Evolutionary conservation across 2,329 filamentous ascomycete genomes (phyloP), one percentile per base, ranked within the genome.

Genomic region (Fusarium nelsonii): DNA sequence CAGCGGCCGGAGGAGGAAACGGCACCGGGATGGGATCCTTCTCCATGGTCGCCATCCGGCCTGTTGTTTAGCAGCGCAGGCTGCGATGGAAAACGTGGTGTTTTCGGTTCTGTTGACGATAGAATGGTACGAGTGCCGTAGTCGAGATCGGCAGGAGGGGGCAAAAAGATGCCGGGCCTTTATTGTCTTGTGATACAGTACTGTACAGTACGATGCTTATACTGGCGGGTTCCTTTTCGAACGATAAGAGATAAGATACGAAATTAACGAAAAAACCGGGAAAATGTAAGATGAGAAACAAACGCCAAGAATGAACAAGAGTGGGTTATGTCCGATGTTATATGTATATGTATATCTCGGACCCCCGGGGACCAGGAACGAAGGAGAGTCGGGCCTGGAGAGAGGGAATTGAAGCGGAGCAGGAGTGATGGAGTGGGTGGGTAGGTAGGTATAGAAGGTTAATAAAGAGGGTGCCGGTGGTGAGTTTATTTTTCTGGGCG

Each of bases 1-100:
- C 64, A 41, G 63, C 72, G 40, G 73, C 70, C 43, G 72, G 72
- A 67, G 72, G 72, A 53, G 72, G 72, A 41, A 69, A 74, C 26
- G 66, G 72, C 54, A 73, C 59, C 11, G 67, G 66, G 28, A 73
- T 68, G 26, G 64, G 62, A 20, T 68, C 61, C 61, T 70, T 70
- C 32, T 69, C 62, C 59, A 63, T 71, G 40, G 48, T 56, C 55
- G 53, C 44, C 68, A 72, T 73, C 54, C 71, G 64, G 67, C 57
- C 45, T 51, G 12, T 65, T 59, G 48, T 44, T 61, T 55, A 49
- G 57, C 45, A 57, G 51, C 58, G 34, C 14, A 40, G 48, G 63
- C 58, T 60, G 50, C 36, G 50, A 57, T 57, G 58, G 16, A 52
- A 51, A 54, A 44, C 50, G 33, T 36, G 52, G 33, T 56, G 43